Base-by-base conservation (phyloP, 2,329 filamentous ascomycete species). In the Curvularia eragrostidis region DNA sequence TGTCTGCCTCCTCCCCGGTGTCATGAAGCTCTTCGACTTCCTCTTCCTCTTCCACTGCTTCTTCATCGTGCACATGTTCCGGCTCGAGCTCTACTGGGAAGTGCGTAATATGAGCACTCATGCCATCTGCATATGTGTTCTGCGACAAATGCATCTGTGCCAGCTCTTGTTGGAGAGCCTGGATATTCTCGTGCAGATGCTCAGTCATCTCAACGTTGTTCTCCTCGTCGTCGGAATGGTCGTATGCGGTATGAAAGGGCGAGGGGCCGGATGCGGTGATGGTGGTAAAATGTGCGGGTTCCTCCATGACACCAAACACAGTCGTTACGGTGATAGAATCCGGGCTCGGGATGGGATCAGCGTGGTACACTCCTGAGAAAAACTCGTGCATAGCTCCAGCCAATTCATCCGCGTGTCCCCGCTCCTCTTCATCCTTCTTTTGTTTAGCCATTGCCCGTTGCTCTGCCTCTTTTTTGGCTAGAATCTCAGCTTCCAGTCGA, bases 341-440 rank as follows among this genome's bases (percentile, higher is more conserved):
- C 0, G 72, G 71, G 48, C 69, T 75, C 1, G 69, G 63, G 10
- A 68, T 58, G 3, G 68, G 58, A 21, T 65, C 58, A 3, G 66
- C 60, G 5, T 65, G 63, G 51, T 71, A 67, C 8, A 75, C 54
- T 15, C 61, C 67, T 7, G 64, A 54, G 56, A 72, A 76, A 53
- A 77, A 77, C 54, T 77, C 73, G 43, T 65, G 67, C 54, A 75
- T 70, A 1, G 70, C 69, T n/a, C 69, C 74, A 1, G 74, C 74
- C 18, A 77, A 53, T 44, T 75, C 67, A 48, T 77, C 73, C 2
- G 74, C 74, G 21, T 71, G 64, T 1, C 68, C 70, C n/a, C 73
- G 69, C 52, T 73, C 71, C 54, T 73, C 66, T 23, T 68, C 68
- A 38, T 77, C 74, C 47, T 69, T 70, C 38, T 73, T 69, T 41